Conservation (phyloP, 352 stramenopile species). For the Phytophthora multivora region DNA sequence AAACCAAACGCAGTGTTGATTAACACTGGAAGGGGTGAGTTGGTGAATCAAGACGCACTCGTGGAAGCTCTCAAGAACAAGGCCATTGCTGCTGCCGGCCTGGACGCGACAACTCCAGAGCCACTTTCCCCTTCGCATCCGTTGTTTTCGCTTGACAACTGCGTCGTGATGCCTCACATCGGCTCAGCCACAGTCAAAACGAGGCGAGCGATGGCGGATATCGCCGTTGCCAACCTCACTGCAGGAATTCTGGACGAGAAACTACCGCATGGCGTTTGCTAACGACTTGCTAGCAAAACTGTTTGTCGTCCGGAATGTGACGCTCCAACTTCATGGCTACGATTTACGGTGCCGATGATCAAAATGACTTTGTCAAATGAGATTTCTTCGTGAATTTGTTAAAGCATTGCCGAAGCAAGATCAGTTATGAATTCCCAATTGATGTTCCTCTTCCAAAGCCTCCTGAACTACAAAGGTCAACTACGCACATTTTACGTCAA, state of each 20-base stretch:
- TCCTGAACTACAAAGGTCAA: neutral
- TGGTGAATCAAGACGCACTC: conserved; percentile 89
- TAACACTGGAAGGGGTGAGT: conserved; percentile 91
- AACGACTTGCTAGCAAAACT: conserved; percentile 1
- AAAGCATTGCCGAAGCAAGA: neutral
- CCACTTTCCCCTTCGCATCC: conserved; percentile 81
- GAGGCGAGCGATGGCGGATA: conserved; percentile 76
- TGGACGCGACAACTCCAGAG: conserved; percentile 92
- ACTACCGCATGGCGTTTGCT: conserved; percentile 54
- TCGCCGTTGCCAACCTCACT: conserved; percentile 68
- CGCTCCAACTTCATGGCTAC: neutral
- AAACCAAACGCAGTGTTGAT: conserved; percentile 88
- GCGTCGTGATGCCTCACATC: conserved; percentile 62
- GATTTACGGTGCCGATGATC: neutral
- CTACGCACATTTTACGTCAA: neutral
- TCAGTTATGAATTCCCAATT: neutral
- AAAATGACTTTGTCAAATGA: neutral
- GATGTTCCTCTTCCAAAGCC: neutral
- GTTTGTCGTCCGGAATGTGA: neutral
- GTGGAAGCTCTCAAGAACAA: conserved; percentile 45
- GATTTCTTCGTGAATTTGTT: neutral
- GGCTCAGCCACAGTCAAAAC: conserved; percentile 71
- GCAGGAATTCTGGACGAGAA: conserved; percentile 47
- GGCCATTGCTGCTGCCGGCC: conserved; percentile 55
- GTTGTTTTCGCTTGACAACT: conserved; percentile 74